A percentile compares a stretch with the other conserved stretches of the same genome.
phyloP scores from a whole-genome alignment of 345 rosid species.

The Eucalyptus microcorys region DNA sequence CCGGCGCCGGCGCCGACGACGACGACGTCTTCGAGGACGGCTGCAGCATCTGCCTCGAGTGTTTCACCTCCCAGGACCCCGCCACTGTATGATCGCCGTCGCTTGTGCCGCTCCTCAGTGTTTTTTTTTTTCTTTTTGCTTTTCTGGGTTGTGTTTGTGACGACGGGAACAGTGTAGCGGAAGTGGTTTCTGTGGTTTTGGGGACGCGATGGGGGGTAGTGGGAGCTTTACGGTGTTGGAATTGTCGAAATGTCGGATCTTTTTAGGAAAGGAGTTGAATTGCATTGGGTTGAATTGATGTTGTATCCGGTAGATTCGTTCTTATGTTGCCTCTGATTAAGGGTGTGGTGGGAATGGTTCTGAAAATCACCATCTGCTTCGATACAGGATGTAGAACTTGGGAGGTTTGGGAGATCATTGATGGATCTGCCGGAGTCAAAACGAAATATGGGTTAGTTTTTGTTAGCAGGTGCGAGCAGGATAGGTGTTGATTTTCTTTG shows the following conservation, averaged over 20 bases:
- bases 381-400: not conserved
- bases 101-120: not conserved
- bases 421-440: not conserved
- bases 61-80: conserved; percentile 58
- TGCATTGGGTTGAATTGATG: not conserved
- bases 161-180: not conserved
- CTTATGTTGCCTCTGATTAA: not conserved
- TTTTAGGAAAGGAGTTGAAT: not conserved
- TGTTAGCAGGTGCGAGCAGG: not conserved
- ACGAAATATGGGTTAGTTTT: not conserved
- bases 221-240: not conserved
- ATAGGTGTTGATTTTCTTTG: not conserved
- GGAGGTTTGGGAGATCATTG: not conserved
- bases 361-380: not conserved
- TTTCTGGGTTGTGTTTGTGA: not conserved
- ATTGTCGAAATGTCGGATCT: not conserved
- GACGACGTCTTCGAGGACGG: conserved; percentile 52
- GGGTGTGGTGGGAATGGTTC: not conserved
- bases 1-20: not conserved
- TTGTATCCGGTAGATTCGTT: not conserved
- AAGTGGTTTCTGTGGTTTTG: not conserved
- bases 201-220: not conserved
- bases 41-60: conserved; percentile 88
- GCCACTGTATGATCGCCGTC: conserved; percentile 28
- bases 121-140: not conserved